Evolutionary conservation across 768 basidiomycete species (phyloP).

Genomic region (Tulasnella sp.): DNA sequence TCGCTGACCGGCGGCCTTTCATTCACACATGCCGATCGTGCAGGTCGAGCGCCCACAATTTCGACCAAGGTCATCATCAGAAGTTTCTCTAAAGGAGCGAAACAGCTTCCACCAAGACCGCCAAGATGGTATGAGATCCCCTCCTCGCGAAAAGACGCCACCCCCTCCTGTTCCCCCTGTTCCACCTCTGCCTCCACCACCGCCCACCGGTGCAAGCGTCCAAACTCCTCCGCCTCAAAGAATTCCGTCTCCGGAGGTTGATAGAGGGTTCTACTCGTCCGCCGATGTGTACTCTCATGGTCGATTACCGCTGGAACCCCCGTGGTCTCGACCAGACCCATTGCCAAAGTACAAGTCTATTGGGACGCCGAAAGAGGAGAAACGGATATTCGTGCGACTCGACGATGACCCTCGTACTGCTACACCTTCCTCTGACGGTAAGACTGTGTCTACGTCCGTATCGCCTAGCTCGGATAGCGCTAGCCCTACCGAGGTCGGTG

Average conservation of each 20-base stretch:
- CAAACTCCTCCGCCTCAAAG: background rate
- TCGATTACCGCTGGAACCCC: conserved; percentile 10
- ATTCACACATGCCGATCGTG: too few relatives aligned
- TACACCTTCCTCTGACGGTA: background rate
- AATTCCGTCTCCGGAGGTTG: background rate
- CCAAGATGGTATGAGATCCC: too few relatives aligned
- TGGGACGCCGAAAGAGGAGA: background rate
- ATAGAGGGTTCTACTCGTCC: conserved; percentile 10
- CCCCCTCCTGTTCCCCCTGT: background rate
- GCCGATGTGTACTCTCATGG: conserved; percentile 15
- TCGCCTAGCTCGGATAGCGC: background rate
- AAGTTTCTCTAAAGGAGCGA: too few relatives aligned
- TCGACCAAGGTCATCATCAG: too few relatives aligned
- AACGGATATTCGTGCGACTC: background rate
- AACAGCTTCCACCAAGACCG: too few relatives aligned
- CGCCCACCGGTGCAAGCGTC: background rate
- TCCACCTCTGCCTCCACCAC: conserved; percentile 1
- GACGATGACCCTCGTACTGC: background rate
- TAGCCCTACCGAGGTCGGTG: background rate
- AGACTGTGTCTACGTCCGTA: background rate
- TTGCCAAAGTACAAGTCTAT: background rate
- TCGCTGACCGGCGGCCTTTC: too few relatives aligned
- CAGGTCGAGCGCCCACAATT: too few relatives aligned
- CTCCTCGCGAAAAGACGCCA: background rate
- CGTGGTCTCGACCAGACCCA: background rate